Conservation (phyloP, 164 flowering plant species). For the Nelumbo lutea region DNA sequence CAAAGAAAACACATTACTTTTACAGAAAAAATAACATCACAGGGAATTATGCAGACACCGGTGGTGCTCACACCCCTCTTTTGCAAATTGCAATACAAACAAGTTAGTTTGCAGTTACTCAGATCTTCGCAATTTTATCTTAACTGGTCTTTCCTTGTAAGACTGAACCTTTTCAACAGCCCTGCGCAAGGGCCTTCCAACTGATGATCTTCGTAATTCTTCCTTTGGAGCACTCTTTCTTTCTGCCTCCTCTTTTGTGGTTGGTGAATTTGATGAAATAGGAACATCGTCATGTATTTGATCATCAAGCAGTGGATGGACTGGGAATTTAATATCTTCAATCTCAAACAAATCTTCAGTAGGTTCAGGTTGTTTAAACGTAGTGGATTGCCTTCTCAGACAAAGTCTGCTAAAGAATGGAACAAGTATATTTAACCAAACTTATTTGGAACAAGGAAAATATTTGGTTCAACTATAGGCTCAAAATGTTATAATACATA, state of each 20-base stretch:
- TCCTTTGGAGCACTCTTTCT: constrained; percentile 6
- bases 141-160: constrained; percentile 63
- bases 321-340: constrained; percentile 35
- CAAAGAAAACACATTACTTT: not conserved
- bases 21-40: not conserved
- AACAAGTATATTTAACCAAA: not conserved
- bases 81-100: not conserved
- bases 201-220: constrained; percentile 41
- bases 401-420: constrained; percentile 30
- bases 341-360: constrained; percentile 54
- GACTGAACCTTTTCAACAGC: constrained; percentile 67
- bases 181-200: constrained; percentile 64
- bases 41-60: not conserved
- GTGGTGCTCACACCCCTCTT: not conserved
- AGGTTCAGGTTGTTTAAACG: constrained; percentile 29
- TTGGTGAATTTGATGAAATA: constrained; percentile 9
- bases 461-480: not conserved
- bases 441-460: not conserved
- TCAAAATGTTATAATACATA: not conserved
- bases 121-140: constrained; percentile 53
- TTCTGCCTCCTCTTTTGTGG: constrained; percentile 10
- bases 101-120: constrained; percentile 21
- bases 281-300: constrained; percentile 4
- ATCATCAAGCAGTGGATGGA: constrained; percentile 11
- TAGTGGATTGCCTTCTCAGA: constrained; percentile 59